Evolutionary conservation across 2,329 filamentous ascomycete species (phyloP).

Genomic region (Didymella glomerata): DNA sequence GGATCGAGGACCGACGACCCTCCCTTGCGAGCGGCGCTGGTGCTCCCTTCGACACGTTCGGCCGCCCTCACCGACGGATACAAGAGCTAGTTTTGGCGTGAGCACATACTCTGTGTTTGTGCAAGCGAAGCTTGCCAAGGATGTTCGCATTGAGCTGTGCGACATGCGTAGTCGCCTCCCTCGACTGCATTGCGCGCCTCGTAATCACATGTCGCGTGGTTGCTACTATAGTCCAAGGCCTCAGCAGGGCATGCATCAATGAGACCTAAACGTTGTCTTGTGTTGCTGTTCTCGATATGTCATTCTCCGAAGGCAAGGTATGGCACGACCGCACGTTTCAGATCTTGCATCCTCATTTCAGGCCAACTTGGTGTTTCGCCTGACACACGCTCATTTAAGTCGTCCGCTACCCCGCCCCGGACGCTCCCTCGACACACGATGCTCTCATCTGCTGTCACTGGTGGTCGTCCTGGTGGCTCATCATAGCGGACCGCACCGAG

Average conservation of each 20-base stretch:
- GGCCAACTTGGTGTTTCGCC: constrained; percentile 29
- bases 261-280: not conserved
- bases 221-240: not conserved
- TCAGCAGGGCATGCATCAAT: not conserved
- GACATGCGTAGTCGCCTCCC: not conserved
- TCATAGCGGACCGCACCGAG: not conserved
- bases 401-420: constrained; percentile 14
- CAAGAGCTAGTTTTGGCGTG: constrained; percentile 2
- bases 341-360: constrained; percentile 27
- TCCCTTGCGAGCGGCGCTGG: constrained; percentile 2
- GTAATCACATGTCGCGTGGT: not conserved
- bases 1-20: not conserved
- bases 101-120: constrained; percentile 3
- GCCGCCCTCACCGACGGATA: not conserved
- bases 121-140: not conserved
- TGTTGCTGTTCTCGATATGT: not conserved
- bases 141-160: constrained; percentile 2
- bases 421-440: constrained; percentile 18
- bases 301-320: constrained; percentile 6
- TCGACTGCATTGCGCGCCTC: not conserved
- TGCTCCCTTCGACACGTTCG: constrained; percentile 10
- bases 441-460: constrained; percentile 3
- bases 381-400: constrained; percentile 27
- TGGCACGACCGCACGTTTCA: constrained; percentile 35
- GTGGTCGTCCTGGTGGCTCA: constrained; percentile 6